Evolutionary conservation across 1,139 yeast species (phyloP), one percentile per base, ranked within the genome.

Genomic region (Yamadazyma triangularis): DNA sequence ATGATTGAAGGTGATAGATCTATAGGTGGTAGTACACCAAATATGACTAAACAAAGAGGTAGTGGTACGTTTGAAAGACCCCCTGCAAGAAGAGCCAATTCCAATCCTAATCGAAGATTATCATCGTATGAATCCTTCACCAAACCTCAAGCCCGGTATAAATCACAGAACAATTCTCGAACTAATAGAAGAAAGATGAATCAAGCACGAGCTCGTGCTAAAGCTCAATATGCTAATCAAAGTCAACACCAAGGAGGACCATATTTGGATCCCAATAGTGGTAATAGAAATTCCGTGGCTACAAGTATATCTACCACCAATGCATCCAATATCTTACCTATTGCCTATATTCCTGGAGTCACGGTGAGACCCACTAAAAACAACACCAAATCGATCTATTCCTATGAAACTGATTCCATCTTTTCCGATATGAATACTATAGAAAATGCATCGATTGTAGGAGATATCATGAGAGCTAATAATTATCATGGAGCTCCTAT

Each of bases 331-430:
- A 79, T 89, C 39, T 72, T 88, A 39, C 96, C 96, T n/a, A 82
- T 88, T 41, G 95, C 95, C 2, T 88, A 88, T 53, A 86, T 88
- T 38, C 96, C 96, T 0, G 96, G 96, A 24, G 96, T 87, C 24
- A 82, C 87, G 1, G 79, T 78, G n/a, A 63, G 80, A 16, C 74
- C 74, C 23, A 58, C 73, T 26, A 57, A 64, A 45, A 56, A 73
- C 56, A 55, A 68, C 45, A 61, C 77, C 44, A 49, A 68, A 29
- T 61, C 70, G 25, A 60, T 72, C 14, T 72, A 69, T 46, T 70
- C 77, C 13, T 67, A 61, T 41, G 74, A 69, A 31, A 53, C 67
- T 20, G 78, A 73, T 30, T 70, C 77, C 27, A 62, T 71, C 24
- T 70, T 73, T 44, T 68, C 77, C 26, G 80, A 73, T 45, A 51